Percentiles rank a stretch among this genome's conserved stretches.
phyloP scores from a whole-genome alignment of 140 eudicot species.

The Cichorium intybus region DNA sequence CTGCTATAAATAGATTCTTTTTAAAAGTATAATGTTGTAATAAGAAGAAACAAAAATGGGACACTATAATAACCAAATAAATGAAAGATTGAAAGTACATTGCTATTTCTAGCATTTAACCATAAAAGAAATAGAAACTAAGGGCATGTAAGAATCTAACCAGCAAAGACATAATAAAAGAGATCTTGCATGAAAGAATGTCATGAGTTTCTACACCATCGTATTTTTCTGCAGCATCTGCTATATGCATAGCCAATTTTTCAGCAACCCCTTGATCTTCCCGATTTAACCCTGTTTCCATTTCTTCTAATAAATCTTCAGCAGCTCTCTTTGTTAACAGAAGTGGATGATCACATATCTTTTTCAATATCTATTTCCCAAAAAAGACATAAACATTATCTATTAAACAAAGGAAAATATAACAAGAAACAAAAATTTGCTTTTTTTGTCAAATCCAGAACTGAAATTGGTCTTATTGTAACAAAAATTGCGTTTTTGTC shows the following conservation, averaged over 20 bases:
- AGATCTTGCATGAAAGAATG: conserved; percentile 79
- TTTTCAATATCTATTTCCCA: conserved; percentile 67
- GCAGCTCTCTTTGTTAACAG: conserved; percentile 96
- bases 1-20: too few species aligned
- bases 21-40: too few species aligned
- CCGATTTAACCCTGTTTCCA: conserved; percentile 67
- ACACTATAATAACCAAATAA: too few species aligned
- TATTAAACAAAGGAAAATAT: neutral
- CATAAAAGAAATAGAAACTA: too few species aligned
- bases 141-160: conserved; percentile 35
- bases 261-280: conserved; percentile 79
- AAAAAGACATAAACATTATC: conserved; percentile 12
- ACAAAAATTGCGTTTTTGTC: neutral
- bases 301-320: conserved; percentile 89
- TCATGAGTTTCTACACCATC: conserved; percentile 58
- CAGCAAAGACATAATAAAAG: conserved; percentile 77
- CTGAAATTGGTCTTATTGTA: too few species aligned
- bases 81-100: too few species aligned
- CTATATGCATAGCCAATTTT: conserved; percentile 82
- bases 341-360: conserved; percentile 96
- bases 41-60: too few species aligned
- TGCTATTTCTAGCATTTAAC: too few species aligned
- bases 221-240: conserved; percentile 59
- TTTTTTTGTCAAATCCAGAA: too few species aligned
- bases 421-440: too few species aligned